Evolutionary conservation across 352 stramenopile species (phyloP), one percentile per base, ranked within the genome.

Genomic region (Phytophthora citricola): DNA sequence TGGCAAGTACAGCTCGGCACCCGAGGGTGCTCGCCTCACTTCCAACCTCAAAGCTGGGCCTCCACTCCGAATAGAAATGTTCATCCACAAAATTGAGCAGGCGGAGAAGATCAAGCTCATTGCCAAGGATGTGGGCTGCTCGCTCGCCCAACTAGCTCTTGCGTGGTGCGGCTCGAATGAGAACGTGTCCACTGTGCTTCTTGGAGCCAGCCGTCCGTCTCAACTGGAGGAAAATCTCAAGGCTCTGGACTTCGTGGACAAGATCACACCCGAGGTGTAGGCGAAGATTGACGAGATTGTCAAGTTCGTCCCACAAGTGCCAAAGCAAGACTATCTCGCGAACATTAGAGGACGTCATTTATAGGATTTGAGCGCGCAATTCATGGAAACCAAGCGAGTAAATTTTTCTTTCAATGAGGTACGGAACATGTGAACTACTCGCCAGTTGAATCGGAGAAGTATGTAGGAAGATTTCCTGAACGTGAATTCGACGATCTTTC

Each of bases 11-110:
- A 58, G 57, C 12, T 39, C 22, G 10, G 36, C 27, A 2, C 12
- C 57, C 2, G 57, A 65, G 4, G 58, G 48, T 22, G 52, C 58
- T 20, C 58, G 58, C 66, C 73, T 62, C 20, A 66, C 57, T 48
- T 58, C 45, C 11, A 29, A 58, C 29, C 76, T 56, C 41, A 68
- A 48, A 55, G 75, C 45, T 36, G 85, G 38, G 74, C 78, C 67
- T 57, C 70, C 51, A 45, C 36, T 40, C 71, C 78, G 46, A 74
- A 72, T 51, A 60, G 26, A 52, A 6, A 52, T 36, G 27, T 52
- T 39, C 26, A 38, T 8, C 14, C 24, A 34, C 14, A 22, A 39
- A 14, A 39, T 52, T 39, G 45, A 14, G n/a, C 34, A 56, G 20
- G 47, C 36, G 20, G 47, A 66, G 8, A 58, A 65, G 14, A 29